phyloP scores from a whole-genome alignment of 306 rosid genomes.

The Alnus rubra region DNA sequence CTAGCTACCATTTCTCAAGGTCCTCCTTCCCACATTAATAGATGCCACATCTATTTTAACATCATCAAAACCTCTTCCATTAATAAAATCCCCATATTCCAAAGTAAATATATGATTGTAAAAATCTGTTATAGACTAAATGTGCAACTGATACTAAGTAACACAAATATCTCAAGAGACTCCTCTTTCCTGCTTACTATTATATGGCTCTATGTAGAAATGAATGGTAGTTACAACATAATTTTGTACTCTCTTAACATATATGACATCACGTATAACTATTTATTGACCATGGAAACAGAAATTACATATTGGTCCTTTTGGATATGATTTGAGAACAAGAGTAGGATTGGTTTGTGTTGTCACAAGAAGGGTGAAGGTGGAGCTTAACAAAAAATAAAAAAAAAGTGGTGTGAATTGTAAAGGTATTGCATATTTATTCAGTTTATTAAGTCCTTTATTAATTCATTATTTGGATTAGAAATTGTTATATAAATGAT shows the following conservation, averaged over 20 bases:
- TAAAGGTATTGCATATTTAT: too few relatives aligned
- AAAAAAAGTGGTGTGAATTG: too few relatives aligned
- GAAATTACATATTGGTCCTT: too few relatives aligned
- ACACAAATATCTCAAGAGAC: neutral
- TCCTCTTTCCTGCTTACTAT: conserved; percentile 10
- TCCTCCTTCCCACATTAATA: conserved; percentile 50
- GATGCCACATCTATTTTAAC: conserved; percentile 58
- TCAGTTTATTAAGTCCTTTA: too few relatives aligned
- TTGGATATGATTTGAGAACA: too few relatives aligned
- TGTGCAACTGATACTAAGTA: neutral
- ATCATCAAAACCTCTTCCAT: conserved; percentile 48
- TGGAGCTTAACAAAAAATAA: too few relatives aligned
- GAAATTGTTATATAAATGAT: too few relatives aligned
- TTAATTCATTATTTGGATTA: too few relatives aligned
- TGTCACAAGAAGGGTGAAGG: too few relatives aligned
- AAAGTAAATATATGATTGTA: conserved; percentile 3
- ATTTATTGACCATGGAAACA: neutral
- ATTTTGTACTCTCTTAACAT: conserved; percentile 6
- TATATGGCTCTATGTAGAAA: neutral
- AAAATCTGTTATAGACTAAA: conserved; percentile 8
- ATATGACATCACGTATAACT: neutral
- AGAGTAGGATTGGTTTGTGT: too few relatives aligned
- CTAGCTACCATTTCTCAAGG: conserved; percentile 56
- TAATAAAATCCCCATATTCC: conserved; percentile 22
- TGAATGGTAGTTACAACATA: neutral